Evolutionary conservation across 768 basidiomycete species (phyloP).

Genomic region (Hemileccinum impolitum): DNA sequence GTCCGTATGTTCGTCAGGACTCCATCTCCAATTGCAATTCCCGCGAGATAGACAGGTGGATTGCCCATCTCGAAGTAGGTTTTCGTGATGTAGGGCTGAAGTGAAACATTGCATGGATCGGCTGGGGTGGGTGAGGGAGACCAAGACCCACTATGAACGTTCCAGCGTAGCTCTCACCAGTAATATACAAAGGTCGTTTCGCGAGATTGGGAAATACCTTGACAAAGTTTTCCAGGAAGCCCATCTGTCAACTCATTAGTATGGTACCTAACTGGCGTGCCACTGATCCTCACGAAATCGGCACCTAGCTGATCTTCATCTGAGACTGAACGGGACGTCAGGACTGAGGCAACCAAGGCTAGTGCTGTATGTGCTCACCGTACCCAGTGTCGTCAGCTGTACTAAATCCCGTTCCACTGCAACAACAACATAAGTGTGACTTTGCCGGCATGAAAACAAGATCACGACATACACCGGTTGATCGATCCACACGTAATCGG

Average conservation of each 20-base stretch:
- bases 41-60: constrained; percentile 63
- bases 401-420: background rate
- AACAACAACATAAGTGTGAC: constrained; percentile 13
- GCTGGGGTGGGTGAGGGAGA: too few relatives aligned
- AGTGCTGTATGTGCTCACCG: background rate
- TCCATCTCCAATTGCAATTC: constrained; percentile 69
- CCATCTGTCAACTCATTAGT: constrained; percentile 42
- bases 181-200: constrained; percentile 58
- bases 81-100: constrained; percentile 75
- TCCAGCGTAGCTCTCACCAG: constrained; percentile 71
- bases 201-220: constrained; percentile 67
- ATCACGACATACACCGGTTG: constrained; percentile 51
- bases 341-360: background rate
- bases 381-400: background rate
- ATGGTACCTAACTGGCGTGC: background rate
- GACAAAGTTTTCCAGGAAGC: constrained; percentile 63
- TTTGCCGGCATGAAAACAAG: background rate
- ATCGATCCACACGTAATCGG: constrained; percentile 64
- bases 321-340: background rate
- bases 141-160: constrained; percentile 50
- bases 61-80: constrained; percentile 56
- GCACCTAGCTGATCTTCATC: background rate
- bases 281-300: background rate
- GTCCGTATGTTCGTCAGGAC: constrained; percentile 46
- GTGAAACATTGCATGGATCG: background rate